A percentile compares a stretch with the other conserved stretches of the same genome.
Conservation (phyloP, 2,329 filamentous ascomycete genomes). For the Botrytis byssoidea region DNA sequence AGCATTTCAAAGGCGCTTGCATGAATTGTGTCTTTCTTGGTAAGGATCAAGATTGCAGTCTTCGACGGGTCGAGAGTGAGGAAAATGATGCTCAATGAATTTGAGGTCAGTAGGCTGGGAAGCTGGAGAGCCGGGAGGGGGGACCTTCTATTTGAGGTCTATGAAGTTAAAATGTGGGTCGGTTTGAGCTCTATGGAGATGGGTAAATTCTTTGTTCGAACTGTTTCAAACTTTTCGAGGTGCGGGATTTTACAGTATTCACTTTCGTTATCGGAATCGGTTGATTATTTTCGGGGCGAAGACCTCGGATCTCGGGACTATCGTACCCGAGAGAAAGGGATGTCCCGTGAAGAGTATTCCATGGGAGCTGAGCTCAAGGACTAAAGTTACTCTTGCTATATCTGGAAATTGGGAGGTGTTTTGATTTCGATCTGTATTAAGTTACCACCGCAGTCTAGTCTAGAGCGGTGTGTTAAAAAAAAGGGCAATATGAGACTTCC, state of each 20-base stretch:
- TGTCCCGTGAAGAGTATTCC: too few relatives aligned
- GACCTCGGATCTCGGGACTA: background rate
- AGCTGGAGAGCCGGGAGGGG: background rate
- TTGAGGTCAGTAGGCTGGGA: background rate
- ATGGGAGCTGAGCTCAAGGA: background rate
- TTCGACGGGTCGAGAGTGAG: background rate
- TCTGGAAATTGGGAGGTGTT: background rate
- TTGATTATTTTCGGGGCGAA: background rate
- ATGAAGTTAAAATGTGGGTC: background rate
- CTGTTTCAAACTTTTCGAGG: background rate
- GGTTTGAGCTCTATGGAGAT: background rate
- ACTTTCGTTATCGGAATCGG: background rate
- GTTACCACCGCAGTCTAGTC: background rate
- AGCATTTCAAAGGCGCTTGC: background rate
- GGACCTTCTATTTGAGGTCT: background rate
- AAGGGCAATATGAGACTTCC: background rate
- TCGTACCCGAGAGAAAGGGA: background rate
- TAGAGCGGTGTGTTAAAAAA: background rate
- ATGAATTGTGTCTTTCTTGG: conserved; percentile 14
- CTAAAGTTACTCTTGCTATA: background rate
- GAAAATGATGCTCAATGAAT: background rate
- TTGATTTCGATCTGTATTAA: background rate
- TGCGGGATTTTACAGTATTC: background rate
- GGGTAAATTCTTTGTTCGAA: background rate
- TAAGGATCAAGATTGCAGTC: conserved; percentile 11